Conservation (phyloP, 768 basidiomycete genomes). For the Zangia roseola region DNA sequence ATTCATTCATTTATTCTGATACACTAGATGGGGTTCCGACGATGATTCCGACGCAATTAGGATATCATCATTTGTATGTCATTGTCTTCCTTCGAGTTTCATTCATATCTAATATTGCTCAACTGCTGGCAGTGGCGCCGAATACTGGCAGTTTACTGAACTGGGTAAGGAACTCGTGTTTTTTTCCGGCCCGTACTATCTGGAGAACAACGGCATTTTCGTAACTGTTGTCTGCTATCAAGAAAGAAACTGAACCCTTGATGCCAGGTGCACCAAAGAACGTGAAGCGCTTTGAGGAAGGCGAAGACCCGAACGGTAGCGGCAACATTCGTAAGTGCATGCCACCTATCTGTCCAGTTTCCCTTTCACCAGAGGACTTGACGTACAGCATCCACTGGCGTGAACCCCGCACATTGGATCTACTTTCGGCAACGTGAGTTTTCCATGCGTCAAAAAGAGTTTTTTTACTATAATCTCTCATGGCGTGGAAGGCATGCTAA, state of each 20-base stretch:
- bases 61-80: constrained; percentile 46
- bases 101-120: constrained; percentile 12
- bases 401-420: constrained; percentile 44
- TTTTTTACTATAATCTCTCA: not conserved
- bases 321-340: constrained; percentile 41
- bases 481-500: constrained; percentile 2
- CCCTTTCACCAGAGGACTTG: not conserved
- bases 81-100: not conserved
- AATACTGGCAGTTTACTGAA: constrained; percentile 52
- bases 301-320: constrained; percentile 50
- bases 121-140: constrained; percentile 27
- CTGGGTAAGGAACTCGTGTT: constrained; percentile 25
- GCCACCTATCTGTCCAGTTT: not conserved
- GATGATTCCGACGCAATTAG: constrained; percentile 43
- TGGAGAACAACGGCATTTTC: not conserved
- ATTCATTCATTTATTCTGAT: not conserved
- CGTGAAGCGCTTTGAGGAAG: constrained; percentile 40
- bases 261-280: constrained; percentile 31
- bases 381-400: constrained; percentile 42
- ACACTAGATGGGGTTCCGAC: constrained; percentile 51
- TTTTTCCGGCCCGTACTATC: not conserved
- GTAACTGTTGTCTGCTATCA: not conserved
- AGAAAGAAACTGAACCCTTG: not conserved
- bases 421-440: constrained; percentile 47
- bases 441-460: not conserved